Evolutionary conservation across 352 stramenopile species (phyloP), one percentile per base, ranked within the genome.

Genomic region (Phytophthora capsici): DNA sequence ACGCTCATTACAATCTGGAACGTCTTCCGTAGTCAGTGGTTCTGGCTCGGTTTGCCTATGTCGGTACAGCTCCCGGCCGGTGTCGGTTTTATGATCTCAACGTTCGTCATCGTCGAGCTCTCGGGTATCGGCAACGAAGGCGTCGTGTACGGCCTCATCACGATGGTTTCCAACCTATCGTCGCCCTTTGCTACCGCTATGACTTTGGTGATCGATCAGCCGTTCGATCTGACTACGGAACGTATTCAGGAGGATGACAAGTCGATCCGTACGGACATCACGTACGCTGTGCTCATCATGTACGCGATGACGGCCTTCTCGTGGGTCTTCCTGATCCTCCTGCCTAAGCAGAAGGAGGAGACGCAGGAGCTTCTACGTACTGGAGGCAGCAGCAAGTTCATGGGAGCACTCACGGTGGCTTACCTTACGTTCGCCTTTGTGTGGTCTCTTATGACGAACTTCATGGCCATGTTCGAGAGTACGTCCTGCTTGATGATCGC

Each of bases 401-500:
- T 75, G 3, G 73, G 73, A 13, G 44, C 43, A 5, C 2, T 75
- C n/a, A 78, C 71, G 7, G 46, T 79, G 19, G 23, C 36, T 32
- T 73, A 75, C 46, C 22, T 84, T 4, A 30, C 43, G 0, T 66
- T 80, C 30, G 66, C 63, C 0, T 57, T 80, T 12, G 5, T 68
- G 0, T 82, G 74, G 64, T 80, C 74, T 1, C 28, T 80, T 8
- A 76, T 69, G 66, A 69, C 63, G 36, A 78, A 78, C 45, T 62
- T 75, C 37, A 66, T 81, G 59, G 71, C 63, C 13, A 80, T 80
- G 13, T 78, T 65, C 45, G 61, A 72, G 30, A 66, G 59, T 22
- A 82, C 74, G n/a, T 72, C 61, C 37, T 83, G 75, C 32, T 36
- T 80, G 17, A 44, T 66, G 3, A 75, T 84, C 57, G 75, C 62